Evolutionary conservation across 2,329 filamentous ascomycete genomes (phyloP), one percentile per base, ranked within the genome.

Genomic region (Paraphaeosphaeria sporulosa): DNA sequence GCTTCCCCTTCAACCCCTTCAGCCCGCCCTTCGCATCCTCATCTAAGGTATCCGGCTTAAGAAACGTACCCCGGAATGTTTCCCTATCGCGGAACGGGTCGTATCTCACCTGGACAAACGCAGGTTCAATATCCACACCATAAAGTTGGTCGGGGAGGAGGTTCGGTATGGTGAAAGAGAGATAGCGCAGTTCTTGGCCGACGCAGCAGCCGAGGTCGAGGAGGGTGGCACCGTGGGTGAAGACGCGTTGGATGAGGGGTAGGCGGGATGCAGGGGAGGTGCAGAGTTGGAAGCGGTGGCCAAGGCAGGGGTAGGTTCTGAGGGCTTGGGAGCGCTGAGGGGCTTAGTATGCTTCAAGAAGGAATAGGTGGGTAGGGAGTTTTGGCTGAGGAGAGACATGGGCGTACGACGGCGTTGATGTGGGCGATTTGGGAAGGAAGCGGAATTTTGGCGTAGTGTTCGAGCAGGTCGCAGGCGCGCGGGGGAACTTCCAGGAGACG

Each of bases 201-300:
- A 51, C 17, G 21, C 48, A 51, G 32, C 48, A 51, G 32, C 48
- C 48, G 2, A 40, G 30, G 9, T 51, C 48, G 21, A 51, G 48
- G 23, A 52, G 21, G 19, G 49, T 42, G 21, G 32, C 49, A 4
- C 49, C 21, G 7, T 27, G 34, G 36, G 21, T 38, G 34, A 51
- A 9, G 23, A 17, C 36, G 50, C 4, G 21, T 10, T 8, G 27
- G 9, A 43, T 52, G 27, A 42, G 21, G 12, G 10, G 21, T 52
- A 43, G 4, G 50, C 36, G 17, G 21, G 21, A 5, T 21, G n/a
- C 5, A 7, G 4, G 19, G 32, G 12, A 34, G 23, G 27, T 30
- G 50, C 15, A 52, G 17, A 36, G 42, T 36, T 4, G 43, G 36
- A 13, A 52, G 38, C 42, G 43, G 36, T 43, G 50, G 34, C 36